Conservation (phyloP, 306 rosid genomes). For the Oemleria cerasiformis region DNA sequence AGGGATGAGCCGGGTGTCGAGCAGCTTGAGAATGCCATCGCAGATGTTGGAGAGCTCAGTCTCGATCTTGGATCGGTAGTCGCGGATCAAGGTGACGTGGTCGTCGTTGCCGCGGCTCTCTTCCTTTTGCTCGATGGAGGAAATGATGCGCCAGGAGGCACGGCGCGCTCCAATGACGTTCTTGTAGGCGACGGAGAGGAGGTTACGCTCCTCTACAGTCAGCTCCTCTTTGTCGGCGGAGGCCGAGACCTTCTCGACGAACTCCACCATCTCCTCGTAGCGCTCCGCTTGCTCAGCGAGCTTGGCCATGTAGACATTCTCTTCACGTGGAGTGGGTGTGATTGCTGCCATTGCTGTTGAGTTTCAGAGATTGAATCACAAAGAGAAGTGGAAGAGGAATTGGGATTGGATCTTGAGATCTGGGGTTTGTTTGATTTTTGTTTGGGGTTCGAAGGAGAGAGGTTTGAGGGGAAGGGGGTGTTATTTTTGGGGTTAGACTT, state of each 20-base stretch:
- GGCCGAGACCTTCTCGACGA: constrained; percentile 96
- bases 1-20: constrained; percentile 91
- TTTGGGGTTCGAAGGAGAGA: constrained; percentile 21
- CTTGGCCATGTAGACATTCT: constrained; percentile 95
- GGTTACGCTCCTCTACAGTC: constrained; percentile 89
- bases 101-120: constrained; percentile 99
- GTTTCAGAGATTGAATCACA: constrained; percentile 17
- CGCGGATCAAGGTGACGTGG: constrained; percentile 79
- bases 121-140: constrained; percentile 99
- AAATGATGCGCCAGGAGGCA: constrained; percentile 94
- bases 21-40: constrained; percentile 92
- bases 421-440: neutral
- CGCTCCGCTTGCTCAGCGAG: constrained; percentile 99
- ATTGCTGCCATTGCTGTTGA: constrained; percentile 58
- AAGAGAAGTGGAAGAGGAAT: constrained; percentile 8
- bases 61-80: constrained; percentile 98
- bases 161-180: constrained; percentile 94
- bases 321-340: constrained; percentile 79
- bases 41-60: constrained; percentile 85
- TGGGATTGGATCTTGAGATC: constrained; percentile 14
- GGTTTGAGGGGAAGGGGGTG: constrained; percentile 11
- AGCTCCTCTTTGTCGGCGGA: constrained; percentile 83
- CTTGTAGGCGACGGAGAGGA: constrained; percentile 93
- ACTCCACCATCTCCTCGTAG: constrained; percentile 99
- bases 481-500: constrained; percentile 29